Evolutionary conservation across 73 alveolate genomes (phyloP), one percentile per base, ranked within the genome.

Genomic region (Blepharisma japonicum): DNA sequence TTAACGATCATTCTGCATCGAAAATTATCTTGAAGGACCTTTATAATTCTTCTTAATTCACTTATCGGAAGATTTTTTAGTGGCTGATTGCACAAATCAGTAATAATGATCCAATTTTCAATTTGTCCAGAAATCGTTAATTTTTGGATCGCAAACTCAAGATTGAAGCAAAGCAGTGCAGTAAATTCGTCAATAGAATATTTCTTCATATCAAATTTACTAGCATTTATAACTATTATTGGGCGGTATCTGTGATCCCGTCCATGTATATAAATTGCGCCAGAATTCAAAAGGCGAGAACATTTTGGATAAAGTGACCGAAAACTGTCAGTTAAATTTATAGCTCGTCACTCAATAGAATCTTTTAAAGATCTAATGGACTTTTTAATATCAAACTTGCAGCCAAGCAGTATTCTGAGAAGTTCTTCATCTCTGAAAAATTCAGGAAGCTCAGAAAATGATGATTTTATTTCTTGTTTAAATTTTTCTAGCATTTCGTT

Each of bases 181-280:
- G 47, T 20, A 48, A 49, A 6, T 42, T 18, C 39, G 4, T 0
- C 45, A 72, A 48, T 20, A 53, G 27, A 14, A 53, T 53, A 53
- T 53, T 53, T 53, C 4, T 53, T 53, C n/a, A 53, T 14, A 20
- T 71, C 50, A 39, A 83, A 68, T 77, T 71, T 76, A 42, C 38
- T 61, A 23, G 79, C 81, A 83, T 83, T 83, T 20, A 83, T 76
- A 7, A 83, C 70, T 5, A 83, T 61, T 21, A 83, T 78, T 21
- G 90, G 90, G 45, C 90, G 66, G 45, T 71, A 83, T 32, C 81
- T 45, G 46, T 77, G 49, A 47, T 83, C 90, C 32, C 90, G 54
- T 47, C 90, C 90, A 83, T 83, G 86, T 11, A 83, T 48, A 53
- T 83, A 83, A n/a, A 83, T 56, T 7, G 86, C 79, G 6, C 90